A percentile compares a stretch with the other conserved stretches of the same genome.
Conservation (phyloP, 2,329 filamentous ascomycete species). For the Clathrospora elynae region DNA sequence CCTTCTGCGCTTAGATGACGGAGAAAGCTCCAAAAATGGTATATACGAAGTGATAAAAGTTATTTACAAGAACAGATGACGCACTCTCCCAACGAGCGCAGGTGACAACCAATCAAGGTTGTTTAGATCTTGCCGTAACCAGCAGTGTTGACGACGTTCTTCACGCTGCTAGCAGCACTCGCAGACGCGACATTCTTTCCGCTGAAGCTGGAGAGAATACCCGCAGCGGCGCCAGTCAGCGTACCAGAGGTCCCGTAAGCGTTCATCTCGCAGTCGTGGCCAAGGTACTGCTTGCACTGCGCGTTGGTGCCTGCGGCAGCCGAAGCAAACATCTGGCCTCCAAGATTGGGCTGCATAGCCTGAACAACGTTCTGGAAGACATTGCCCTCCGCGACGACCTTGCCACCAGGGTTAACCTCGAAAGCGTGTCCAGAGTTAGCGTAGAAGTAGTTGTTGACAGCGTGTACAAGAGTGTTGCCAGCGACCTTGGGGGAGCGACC, state of each 20-base stretch:
- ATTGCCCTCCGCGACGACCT: slow-evolving; percentile 62
- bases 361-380: slow-evolving; percentile 60
- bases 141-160: slow-evolving; percentile 29
- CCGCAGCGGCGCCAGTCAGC: slow-evolving; percentile 49
- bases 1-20: too few species aligned
- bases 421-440: slow-evolving; percentile 63
- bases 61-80: slow-evolving; percentile 5
- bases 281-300: slow-evolving; percentile 54
- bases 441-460: slow-evolving; percentile 67
- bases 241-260: slow-evolving; percentile 35
- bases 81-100: neutral
- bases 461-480: slow-evolving; percentile 63
- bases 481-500: slow-evolving; percentile 63
- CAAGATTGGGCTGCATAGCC: slow-evolving; percentile 49
- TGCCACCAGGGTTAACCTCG: slow-evolving; percentile 50
- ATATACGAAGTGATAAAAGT: neutral
- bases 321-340: slow-evolving; percentile 50
- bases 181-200: slow-evolving; percentile 60
- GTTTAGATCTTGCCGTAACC: slow-evolving; percentile 33
- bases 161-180: slow-evolving; percentile 18
- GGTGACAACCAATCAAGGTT: neutral
- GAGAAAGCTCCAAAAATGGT: neutral
- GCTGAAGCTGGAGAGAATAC: slow-evolving; percentile 58
- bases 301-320: slow-evolving; percentile 45
- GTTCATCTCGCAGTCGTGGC: slow-evolving; percentile 59